Evolutionary conservation across 2,329 filamentous ascomycete genomes (phyloP), one percentile per base, ranked within the genome.

Genomic region (Colletotrichum cereale): DNA sequence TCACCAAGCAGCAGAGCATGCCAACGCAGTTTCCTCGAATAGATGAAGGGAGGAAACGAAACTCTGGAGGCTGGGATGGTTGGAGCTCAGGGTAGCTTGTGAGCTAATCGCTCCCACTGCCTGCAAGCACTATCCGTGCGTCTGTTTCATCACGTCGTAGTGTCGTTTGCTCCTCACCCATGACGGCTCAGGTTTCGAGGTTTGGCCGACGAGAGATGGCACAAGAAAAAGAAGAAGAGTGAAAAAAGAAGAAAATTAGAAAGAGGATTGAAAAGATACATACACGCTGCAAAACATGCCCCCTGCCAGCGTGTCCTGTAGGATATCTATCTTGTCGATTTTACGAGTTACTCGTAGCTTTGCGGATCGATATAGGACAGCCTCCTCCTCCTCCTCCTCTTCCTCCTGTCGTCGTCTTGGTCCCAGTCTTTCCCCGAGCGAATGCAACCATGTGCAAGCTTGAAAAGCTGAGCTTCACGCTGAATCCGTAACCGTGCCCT

Each of bases 121-220:
- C 34, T 24, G 29, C 21, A 34, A 24, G 26, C 56, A 48, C 21
- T 57, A 47, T 10, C 69, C 66, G 69, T 69, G 69, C 69, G 55
- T 69, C 31, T 57, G 68, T 71, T 71, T 68, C 68, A 71, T 57
- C 57, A 57, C 48, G 67, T 47, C 7, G 52, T 56, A 53, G 50
- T 57, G 40, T 62, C 58, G 63, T 57, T 62, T 26, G 31, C 44
- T 36, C 65, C 26, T 68, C 36, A 26, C 26, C 47, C 67, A 34
- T 67, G 67, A 70, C 67, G 66, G 63, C 36, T 57, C 57, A 26
- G 38, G 36, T 40, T 57, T 18, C 56, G 42, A 26, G 38, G 36
- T 40, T 57, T 18, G 63, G 42, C 34, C 66, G 29, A 56, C 44
- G 31, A 47, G 29, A 42, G 53, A 24, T 7, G 24, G 47, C 16